Evolutionary conservation across 129 eudicot genomes (phyloP), one percentile per base, ranked within the genome.

Genomic region (Artemisia argyi): DNA sequence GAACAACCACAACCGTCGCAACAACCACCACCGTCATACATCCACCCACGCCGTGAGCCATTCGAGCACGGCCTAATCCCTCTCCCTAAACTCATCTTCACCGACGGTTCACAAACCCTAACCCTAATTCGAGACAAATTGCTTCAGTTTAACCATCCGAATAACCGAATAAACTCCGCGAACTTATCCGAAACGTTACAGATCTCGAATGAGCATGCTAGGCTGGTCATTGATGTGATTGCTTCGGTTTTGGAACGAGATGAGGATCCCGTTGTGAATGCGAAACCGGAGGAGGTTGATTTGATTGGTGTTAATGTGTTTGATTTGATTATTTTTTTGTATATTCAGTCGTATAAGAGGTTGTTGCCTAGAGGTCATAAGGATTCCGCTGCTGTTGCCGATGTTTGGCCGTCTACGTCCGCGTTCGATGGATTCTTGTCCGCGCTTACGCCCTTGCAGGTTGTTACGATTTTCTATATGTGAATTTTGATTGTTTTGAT

Each of bases 31-130:
- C 14, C 71, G 5, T 14, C 26, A 30, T 80, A 83, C 79, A 80
- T 94, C 52, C 96, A 83, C 71, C 95, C 97, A 0, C 92, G 99
- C 2, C 83, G 96, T 0, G 99, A 94, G 81, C 93, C 96, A 2
- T 94, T 90, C 84, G 99, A 94, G 64, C 90, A 94, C 64, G 99
- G 97, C 69, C 93, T 94, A 49, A 84, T 94, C 49, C 99, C 99
- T 16, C 81, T 94, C 68, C 93, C 89, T 28, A 94, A 94, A 46
- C 96, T 94, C 91, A 90, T 94, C 42, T 94, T 90, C 93, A 59
- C 96, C 68, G 99, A 94, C 57, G 85, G 78, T 14, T 57, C 85
- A 11, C 91, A 86, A 75, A 90, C 97, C 83, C 95, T 93, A 71
- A 71, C 79, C 54, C 74, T 87, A 14, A 74, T 85, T 58, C 92